Evolutionary conservation across 192 early-diverging fungal species (phyloP).

Genomic region (Backusella mclennaniae): DNA sequence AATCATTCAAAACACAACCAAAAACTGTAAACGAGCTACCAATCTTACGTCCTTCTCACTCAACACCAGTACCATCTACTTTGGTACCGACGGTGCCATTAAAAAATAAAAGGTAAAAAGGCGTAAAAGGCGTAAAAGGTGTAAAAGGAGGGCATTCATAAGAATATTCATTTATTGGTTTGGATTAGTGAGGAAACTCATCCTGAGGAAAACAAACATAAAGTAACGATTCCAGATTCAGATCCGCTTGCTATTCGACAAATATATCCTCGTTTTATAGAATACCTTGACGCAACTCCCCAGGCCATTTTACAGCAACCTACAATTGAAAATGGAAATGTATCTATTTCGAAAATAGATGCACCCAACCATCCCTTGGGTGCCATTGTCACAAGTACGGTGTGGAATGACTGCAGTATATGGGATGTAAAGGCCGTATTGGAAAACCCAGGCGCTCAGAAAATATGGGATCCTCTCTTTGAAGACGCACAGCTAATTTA

Average conservation of each 20-base stretch:
- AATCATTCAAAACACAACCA: not conserved
- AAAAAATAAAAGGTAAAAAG: not conserved
- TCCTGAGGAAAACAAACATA: not conserved
- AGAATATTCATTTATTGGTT: not conserved
- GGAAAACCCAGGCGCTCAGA: slow-evolving; percentile 37
- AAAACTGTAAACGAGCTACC: not conserved
- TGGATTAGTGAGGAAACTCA: not conserved
- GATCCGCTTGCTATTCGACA: slow-evolving; percentile 11
- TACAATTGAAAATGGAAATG: slow-evolving; percentile 11
- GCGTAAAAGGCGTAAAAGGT: too few species aligned
- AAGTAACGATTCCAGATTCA: slow-evolving; percentile 1
- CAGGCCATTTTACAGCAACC: not conserved
- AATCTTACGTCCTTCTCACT: not conserved
- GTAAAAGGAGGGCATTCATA: too few species aligned
- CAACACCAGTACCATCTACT: not conserved
- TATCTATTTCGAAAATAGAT: slow-evolving; percentile 33
- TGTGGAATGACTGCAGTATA: slow-evolving; percentile 42
- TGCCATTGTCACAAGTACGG: slow-evolving; percentile 36
- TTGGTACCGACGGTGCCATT: not conserved
- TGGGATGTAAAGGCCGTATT: slow-evolving; percentile 51
- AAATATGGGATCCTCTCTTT: slow-evolving; percentile 31
- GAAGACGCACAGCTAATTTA: not conserved
- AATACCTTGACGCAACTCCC: not conserved
- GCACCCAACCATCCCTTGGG: slow-evolving; percentile 37
- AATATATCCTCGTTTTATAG: not conserved